phyloP scores from a whole-genome alignment of 2,329 filamentous ascomycete species.

The Fusarium siculi region DNA sequence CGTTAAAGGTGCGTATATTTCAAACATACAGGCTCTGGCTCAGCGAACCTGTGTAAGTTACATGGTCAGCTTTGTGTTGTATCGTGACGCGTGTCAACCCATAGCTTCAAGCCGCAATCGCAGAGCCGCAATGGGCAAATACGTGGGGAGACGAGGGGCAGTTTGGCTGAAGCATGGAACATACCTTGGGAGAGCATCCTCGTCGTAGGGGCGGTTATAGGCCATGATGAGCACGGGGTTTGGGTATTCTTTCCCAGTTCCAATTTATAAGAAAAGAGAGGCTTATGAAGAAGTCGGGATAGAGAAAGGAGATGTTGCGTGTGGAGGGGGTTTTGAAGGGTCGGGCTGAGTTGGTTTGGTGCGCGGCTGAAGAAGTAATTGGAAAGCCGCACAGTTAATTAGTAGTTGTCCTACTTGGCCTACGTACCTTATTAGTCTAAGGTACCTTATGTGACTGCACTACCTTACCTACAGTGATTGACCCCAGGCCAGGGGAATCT shows the following conservation, averaged over 20 bases:
- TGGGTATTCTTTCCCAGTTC: background rate
- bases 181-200: conserved; percentile 91
- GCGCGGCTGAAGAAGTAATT: conserved; percentile 32
- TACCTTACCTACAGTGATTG: background rate
- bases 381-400: conserved; percentile 15
- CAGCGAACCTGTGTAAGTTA: conserved; percentile 68
- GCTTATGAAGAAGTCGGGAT: background rate
- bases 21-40: conserved; percentile 73
- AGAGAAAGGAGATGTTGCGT: background rate
- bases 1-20: conserved; percentile 4
- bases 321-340: conserved; percentile 28
- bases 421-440: background rate
- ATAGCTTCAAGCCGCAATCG: conserved; percentile 21
- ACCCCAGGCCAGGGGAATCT: conserved; percentile 23
- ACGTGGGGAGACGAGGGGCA: conserved; percentile 37
- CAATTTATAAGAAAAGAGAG: background rate
- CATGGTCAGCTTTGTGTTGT: conserved; percentile 41
- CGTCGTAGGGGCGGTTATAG: conserved; percentile 93
- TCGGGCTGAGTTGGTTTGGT: conserved; percentile 32
- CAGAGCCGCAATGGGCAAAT: conserved; percentile 32
- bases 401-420: background rate
- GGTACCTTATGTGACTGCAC: background rate
- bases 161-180: background rate
- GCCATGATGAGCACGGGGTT: conserved; percentile 70
- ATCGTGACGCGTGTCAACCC: conserved; percentile 9